A percentile compares a stretch with the other conserved stretches of the same genome.
Evolutionary conservation across 495 filamentous ascomycete species (phyloP).

Genomic region (Podospora pseudopauciseta): DNA sequence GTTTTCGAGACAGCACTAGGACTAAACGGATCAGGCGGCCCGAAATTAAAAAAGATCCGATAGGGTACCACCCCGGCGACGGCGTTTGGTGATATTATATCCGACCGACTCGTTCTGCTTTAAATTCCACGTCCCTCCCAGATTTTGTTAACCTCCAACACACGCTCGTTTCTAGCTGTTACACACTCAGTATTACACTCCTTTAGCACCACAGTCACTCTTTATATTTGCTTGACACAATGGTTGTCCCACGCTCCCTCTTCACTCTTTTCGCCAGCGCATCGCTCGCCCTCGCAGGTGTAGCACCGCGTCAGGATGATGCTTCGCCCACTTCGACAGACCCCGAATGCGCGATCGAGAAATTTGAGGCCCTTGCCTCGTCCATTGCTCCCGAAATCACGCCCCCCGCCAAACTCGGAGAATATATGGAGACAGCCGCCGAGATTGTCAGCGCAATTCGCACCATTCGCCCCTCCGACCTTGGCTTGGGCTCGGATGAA

Average conservation of each 20-base stretch:
- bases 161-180: neutral
- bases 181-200: neutral
- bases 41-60: neutral
- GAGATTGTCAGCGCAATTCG: neutral
- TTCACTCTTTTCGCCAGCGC: neutral
- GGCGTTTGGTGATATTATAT: neutral
- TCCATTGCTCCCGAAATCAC: neutral
- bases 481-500: neutral
- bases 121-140: neutral
- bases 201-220: neutral
- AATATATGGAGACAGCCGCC: neutral
- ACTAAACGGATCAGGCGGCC: neutral
- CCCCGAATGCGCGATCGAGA: neutral
- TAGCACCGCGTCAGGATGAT: neutral
- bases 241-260: neutral
- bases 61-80: neutral
- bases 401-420: neutral
- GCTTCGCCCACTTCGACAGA: neutral
- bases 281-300: neutral
- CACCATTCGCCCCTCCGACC: neutral
- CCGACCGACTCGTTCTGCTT: neutral
- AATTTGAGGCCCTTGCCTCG: neutral
- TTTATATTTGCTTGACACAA: neutral
- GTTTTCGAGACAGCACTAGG: neutral
- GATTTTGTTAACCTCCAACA: neutral